These are phyloP conservation scores for Malassezia dermatis DNA, from an alignment of 1,284 basidiomycete genomes.

Conservation along the genomic window DNA sequence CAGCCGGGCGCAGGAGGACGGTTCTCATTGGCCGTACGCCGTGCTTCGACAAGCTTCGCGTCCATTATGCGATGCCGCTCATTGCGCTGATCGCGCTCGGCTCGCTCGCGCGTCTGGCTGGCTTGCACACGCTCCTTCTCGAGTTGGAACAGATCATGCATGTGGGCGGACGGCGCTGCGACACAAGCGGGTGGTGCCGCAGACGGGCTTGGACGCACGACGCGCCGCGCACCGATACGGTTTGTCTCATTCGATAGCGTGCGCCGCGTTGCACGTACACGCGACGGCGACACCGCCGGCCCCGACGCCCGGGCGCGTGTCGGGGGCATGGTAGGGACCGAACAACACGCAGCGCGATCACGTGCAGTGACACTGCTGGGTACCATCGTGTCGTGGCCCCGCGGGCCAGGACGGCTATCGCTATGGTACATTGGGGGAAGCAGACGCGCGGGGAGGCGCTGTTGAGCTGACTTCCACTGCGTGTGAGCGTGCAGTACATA, in stretches of 20 bases:
- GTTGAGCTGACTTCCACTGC: background rate
- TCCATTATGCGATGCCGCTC: conserved; percentile 34
- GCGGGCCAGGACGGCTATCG: too few species aligned
- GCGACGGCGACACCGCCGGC: conserved; percentile 1
- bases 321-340: conserved; percentile 1
- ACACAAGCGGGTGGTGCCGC: background rate
- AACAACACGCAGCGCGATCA: conserved; percentile 9
- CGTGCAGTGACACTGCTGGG: background rate
- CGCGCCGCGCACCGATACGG: background rate
- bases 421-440: background rate
- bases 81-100: conserved; percentile 18
- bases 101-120: conserved; percentile 27
- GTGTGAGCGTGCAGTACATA: conserved; percentile 2
- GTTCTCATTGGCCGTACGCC: conserved; percentile 26
- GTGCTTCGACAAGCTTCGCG: conserved; percentile 29
- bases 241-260: background rate
- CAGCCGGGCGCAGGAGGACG: conserved; percentile 26
- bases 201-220: background rate
- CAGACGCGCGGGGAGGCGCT: background rate
- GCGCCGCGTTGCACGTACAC: background rate
- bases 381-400: too few species aligned
- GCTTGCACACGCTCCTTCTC: conserved; percentile 33
- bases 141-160: conserved; percentile 36
- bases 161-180: conserved; percentile 1
- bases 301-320: background rate